These are phyloP conservation scores for Lichtheimia corymbifera DNA, from an alignment of 371 early-diverging fungal genomes.

Conservation along the genomic window DNA sequence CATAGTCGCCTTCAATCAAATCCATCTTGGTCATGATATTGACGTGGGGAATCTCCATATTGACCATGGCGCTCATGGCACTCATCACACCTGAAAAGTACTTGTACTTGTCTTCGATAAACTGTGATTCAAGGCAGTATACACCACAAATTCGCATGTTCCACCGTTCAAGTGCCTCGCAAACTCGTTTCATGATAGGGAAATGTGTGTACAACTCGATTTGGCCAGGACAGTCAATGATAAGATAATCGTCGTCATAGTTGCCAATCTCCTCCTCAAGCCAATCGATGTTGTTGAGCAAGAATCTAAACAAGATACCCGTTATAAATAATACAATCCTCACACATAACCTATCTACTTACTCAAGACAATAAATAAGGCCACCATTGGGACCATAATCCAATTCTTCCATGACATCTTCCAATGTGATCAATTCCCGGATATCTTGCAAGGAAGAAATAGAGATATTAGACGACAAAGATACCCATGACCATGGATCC, in stretches of 20 bases:
- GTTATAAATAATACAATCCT: not conserved
- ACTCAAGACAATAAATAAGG: conserved; percentile 95
- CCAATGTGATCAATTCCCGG: conserved; percentile 92
- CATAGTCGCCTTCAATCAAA: conserved; percentile 64
- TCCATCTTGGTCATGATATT: conserved; percentile 99
- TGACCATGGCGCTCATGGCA: conserved; percentile 94
- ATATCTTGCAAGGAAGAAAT: conserved; percentile 65
- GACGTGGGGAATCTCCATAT: conserved; percentile 94
- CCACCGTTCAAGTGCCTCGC: conserved; percentile 68
- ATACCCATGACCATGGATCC: not conserved
- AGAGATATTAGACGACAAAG: no score
- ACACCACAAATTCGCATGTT: conserved; percentile 86
- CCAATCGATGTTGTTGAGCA: conserved; percentile 96
- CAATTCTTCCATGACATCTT: conserved; percentile 98
- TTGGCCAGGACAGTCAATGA: conserved; percentile 99
- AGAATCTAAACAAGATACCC: conserved; percentile 48
- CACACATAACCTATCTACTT: conserved; percentile 9
- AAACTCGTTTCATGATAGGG: conserved; percentile 86
- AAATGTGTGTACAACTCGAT: conserved; percentile 99
- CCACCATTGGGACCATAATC: conserved; percentile 99
- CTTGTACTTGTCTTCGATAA: conserved; percentile 92
- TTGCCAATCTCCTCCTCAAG: conserved; percentile 90
- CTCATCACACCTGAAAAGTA: conserved; percentile 95
- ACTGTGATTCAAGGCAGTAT: conserved; percentile 93
- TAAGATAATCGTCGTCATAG: conserved; percentile 93